Conservation (phyloP, 1,284 basidiomycete species). For the Rhodotorula sp. region DNA sequence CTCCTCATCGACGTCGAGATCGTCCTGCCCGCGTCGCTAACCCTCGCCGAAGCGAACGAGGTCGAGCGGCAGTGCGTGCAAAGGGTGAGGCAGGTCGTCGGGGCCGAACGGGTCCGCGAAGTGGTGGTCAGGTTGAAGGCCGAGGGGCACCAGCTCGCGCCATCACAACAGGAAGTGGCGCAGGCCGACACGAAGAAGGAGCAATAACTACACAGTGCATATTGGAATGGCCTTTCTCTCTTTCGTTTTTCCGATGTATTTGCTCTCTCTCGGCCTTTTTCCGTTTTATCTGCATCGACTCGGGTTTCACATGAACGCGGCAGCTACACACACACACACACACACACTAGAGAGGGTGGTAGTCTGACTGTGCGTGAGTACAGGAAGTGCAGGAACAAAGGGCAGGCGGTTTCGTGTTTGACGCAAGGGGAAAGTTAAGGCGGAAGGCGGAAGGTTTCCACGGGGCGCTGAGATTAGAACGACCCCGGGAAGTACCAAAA, state of each 20-base stretch:
- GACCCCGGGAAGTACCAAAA: not conserved
- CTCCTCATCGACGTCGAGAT: constrained; percentile 34
- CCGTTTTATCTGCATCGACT: not conserved
- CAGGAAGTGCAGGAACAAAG: not conserved
- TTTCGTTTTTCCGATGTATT: too few species aligned
- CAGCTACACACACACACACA: too few species aligned
- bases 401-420: not conserved
- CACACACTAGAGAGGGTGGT: too few species aligned
- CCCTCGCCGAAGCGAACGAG: constrained; percentile 14
- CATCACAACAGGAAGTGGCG: not conserved
- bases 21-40: constrained; percentile 19
- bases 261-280: not conserved
- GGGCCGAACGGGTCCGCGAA: constrained; percentile 30
- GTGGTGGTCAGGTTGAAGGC: constrained; percentile 35
- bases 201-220: not conserved
- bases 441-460: too few species aligned
- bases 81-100: constrained; percentile 15
- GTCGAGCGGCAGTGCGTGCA: constrained; percentile 19
- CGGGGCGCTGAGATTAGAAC: not conserved
- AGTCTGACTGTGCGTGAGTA: not conserved
- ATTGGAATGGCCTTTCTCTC: too few species aligned
- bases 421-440: not conserved
- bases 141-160: not conserved
- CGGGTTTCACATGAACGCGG: not conserved
- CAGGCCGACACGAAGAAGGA: not conserved